Evolutionary conservation across 164 flowering plant genomes (phyloP).

Genomic region (Tetracentron sinense): DNA sequence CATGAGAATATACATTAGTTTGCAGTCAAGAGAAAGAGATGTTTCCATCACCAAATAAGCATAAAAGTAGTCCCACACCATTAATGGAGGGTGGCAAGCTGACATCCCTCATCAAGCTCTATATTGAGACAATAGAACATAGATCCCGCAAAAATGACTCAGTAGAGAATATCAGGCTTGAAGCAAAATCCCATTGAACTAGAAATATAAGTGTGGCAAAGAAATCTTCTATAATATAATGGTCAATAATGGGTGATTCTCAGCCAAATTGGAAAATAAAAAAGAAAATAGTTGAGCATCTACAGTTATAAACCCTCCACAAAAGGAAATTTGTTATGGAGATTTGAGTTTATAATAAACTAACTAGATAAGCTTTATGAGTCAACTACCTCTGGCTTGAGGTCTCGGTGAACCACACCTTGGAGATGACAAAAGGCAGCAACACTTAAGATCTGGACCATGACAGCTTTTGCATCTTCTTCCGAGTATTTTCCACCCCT

Average conservation of each 20-base stretch:
- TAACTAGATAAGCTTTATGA: conserved; percentile 2
- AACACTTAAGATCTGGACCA: conserved; percentile 82
- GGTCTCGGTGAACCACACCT: conserved; percentile 97
- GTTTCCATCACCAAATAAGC: background rate
- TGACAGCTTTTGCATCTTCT: conserved; percentile 87
- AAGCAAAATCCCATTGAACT: too few species aligned
- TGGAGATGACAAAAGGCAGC: conserved; percentile 83
- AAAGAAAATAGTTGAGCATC: background rate
- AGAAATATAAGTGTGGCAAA: background rate
- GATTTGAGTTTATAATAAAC: background rate
- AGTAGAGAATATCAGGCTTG: too few species aligned
- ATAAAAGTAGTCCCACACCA: too few species aligned
- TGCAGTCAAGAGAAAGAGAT: background rate
- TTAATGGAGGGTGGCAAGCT: too few species aligned
- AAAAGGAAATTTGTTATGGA: background rate
- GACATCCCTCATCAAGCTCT: background rate
- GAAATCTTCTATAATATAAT: background rate
- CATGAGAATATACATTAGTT: background rate
- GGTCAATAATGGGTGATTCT: too few species aligned
- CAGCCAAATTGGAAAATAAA: too few species aligned
- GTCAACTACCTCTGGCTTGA: conserved; percentile 86
- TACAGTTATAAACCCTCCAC: background rate
- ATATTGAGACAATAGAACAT: too few species aligned
- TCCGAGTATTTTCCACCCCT: conserved; percentile 98
- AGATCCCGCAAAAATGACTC: too few species aligned